These are phyloP conservation scores for Leccinum cinnamomeum DNA, from an alignment of 1,284 basidiomycete genomes.

Conservation along the genomic window DNA sequence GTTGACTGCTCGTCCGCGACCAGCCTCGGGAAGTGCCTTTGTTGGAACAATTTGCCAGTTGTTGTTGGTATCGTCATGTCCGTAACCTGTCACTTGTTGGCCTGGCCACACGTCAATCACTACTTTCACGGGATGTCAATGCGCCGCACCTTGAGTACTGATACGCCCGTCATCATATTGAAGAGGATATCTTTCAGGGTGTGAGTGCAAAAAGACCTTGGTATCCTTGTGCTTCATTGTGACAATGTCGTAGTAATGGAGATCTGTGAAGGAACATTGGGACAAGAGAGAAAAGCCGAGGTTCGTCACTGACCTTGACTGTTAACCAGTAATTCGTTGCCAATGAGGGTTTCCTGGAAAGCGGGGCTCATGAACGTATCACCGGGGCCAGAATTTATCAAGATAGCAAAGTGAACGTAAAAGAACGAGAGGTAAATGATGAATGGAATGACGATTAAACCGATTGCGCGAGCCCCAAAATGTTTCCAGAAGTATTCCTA, in stretches of 20 bases:
- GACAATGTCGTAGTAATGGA: conserved; percentile 90
- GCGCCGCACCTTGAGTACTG: conserved; percentile 76
- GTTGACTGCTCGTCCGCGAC: conserved; percentile 85
- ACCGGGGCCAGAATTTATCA: conserved; percentile 90
- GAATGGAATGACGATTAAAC: conserved; percentile 88
- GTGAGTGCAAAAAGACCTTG: conserved; percentile 93
- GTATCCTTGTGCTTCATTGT: conserved; percentile 91
- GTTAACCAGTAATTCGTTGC: conserved; percentile 89
- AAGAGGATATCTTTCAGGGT: conserved; percentile 86
- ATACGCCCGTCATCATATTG: conserved; percentile 97
- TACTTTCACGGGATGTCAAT: background rate
- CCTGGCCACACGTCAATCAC: conserved; percentile 44
- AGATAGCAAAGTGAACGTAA: conserved; percentile 92
- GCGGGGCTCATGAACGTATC: conserved; percentile 97
- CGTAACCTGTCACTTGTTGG: conserved; percentile 99
- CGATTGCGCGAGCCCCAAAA: conserved; percentile 83
- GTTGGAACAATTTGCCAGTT: conserved; percentile 95
- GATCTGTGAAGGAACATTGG: conserved; percentile 54
- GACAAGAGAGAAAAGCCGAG: conserved; percentile 2
- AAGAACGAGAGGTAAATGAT: conserved; percentile 95
- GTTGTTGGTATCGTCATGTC: conserved; percentile 92
- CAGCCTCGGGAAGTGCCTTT: conserved; percentile 85
- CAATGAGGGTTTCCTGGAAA: conserved; percentile 94
- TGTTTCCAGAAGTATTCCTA: conserved; percentile 91
- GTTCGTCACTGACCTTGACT: conserved; percentile 68